These are phyloP conservation scores for Aspergillus vadensis DNA, from an alignment of 2,329 filamentous ascomycete genomes.

Conservation along the genomic window DNA sequence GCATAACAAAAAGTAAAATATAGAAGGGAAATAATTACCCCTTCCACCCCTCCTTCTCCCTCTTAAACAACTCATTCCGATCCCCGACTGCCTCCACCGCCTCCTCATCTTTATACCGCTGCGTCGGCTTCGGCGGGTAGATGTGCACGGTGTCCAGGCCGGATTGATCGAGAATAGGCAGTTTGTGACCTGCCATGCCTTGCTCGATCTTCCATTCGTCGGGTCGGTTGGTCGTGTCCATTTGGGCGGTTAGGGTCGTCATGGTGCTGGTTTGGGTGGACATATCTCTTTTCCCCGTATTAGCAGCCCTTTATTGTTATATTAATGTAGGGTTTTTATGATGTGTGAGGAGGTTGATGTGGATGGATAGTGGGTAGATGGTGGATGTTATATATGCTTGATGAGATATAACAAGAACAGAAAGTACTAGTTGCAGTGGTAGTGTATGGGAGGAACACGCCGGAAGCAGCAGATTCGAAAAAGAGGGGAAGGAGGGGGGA, in stretches of 20 bases:
- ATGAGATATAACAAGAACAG: too few relatives aligned
- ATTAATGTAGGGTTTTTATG: too few relatives aligned
- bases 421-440: too few relatives aligned
- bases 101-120: conserved; percentile 30
- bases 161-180: conserved; percentile 53
- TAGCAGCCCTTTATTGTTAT: too few relatives aligned
- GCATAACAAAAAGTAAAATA: too few relatives aligned
- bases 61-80: conserved; percentile 41
- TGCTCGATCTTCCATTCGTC: conserved; percentile 60
- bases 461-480: too few relatives aligned
- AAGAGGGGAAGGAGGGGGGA: too few relatives aligned
- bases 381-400: too few relatives aligned
- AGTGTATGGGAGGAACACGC: too few relatives aligned
- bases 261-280: not conserved
- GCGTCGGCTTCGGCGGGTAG: conserved; percentile 11
- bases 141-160: conserved; percentile 38
- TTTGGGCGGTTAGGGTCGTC: not conserved
- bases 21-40: conserved; percentile 32
- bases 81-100: conserved; percentile 47
- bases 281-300: too few relatives aligned
- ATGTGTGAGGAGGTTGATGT: not conserved
- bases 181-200: conserved; percentile 49
- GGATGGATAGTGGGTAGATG: not conserved
- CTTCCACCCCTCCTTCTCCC: conserved; percentile 51
- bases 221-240: conserved; percentile 53